phyloP scores from a whole-genome alignment of 2,329 filamentous ascomycete species.

The Penicillium olsonii region DNA sequence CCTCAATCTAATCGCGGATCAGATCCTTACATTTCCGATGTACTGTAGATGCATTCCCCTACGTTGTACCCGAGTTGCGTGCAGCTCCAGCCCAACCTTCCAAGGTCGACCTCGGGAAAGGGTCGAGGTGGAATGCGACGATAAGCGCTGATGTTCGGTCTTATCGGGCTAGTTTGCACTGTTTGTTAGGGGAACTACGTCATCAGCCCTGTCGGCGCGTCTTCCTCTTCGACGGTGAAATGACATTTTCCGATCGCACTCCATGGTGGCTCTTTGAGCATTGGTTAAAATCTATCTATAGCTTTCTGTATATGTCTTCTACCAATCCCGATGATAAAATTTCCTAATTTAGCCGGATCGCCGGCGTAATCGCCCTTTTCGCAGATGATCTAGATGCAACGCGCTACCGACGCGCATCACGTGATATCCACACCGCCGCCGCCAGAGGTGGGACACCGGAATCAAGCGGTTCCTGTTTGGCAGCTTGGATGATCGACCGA shows the following conservation, averaged over 20 bases:
- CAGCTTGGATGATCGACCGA: slow-evolving; percentile 23
- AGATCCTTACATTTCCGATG: too few relatives aligned
- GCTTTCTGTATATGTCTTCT: not conserved
- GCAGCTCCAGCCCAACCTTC: too few relatives aligned
- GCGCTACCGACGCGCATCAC: slow-evolving; percentile 27
- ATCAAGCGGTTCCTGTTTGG: slow-evolving; percentile 27
- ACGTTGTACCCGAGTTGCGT: too few relatives aligned
- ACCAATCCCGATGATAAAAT: not conserved
- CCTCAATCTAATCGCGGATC: too few relatives aligned
- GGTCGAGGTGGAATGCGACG: not conserved
- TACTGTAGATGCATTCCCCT: too few relatives aligned
- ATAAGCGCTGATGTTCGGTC: not conserved
- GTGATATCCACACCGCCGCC: slow-evolving; percentile 27
- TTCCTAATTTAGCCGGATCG: not conserved
- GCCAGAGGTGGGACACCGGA: slow-evolving; percentile 16
- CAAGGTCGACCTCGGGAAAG: too few relatives aligned
- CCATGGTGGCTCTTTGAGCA: fast-evolving
- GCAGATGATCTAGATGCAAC: slow-evolving; percentile 13
- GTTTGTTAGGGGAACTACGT: slow-evolving; percentile 15
- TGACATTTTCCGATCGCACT: slow-evolving; percentile 1
- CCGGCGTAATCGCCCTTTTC: slow-evolving; percentile 16
- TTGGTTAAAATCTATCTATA: not conserved
- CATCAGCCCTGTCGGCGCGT: slow-evolving; percentile 23
- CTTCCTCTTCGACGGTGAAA: slow-evolving; percentile 17
- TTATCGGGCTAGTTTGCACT: not conserved